These are phyloP conservation scores for Meredithiella fracta DNA, from an alignment of 2,329 filamentous ascomycete species.

Conservation along the genomic window DNA sequence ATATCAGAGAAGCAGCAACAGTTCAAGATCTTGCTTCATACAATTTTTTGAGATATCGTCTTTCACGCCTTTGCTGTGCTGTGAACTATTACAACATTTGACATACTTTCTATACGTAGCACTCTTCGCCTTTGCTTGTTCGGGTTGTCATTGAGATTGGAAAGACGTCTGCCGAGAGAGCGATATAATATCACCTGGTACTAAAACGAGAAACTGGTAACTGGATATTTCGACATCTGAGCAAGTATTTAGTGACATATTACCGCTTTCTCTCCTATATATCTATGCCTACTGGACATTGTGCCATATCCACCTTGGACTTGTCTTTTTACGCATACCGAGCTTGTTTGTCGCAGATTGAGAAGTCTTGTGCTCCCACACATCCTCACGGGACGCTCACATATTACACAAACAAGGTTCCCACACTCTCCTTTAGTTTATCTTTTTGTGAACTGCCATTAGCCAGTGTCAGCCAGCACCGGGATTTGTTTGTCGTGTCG, in stretches of 20 bases:
- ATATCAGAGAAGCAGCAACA: neutral
- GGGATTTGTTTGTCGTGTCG: neutral
- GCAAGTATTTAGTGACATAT: neutral
- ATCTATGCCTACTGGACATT: neutral
- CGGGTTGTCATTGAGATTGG: neutral
- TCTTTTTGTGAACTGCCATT: neutral
- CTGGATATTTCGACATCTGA: neutral
- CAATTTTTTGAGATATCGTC: neutral
- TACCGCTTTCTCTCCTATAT: neutral
- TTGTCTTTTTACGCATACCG: neutral
- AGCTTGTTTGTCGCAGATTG: neutral
- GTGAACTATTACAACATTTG: conserved; percentile 1
- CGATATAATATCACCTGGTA: neutral
- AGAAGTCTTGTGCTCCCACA: neutral
- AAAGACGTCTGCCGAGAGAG: neutral
- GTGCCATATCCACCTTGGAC: neutral
- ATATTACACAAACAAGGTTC: neutral
- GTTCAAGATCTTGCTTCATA: neutral
- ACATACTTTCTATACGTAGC: neutral
- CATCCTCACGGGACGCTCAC: neutral
- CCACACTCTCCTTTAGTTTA: neutral
- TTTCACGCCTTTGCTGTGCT: conserved; percentile 2
- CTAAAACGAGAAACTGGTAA: neutral
- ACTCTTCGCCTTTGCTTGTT: neutral
- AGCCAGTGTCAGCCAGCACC: neutral